Evolutionary conservation across 306 rosid species (phyloP), one percentile per base, ranked within the genome.

Genomic region (Elaeagnus macrophylla): DNA sequence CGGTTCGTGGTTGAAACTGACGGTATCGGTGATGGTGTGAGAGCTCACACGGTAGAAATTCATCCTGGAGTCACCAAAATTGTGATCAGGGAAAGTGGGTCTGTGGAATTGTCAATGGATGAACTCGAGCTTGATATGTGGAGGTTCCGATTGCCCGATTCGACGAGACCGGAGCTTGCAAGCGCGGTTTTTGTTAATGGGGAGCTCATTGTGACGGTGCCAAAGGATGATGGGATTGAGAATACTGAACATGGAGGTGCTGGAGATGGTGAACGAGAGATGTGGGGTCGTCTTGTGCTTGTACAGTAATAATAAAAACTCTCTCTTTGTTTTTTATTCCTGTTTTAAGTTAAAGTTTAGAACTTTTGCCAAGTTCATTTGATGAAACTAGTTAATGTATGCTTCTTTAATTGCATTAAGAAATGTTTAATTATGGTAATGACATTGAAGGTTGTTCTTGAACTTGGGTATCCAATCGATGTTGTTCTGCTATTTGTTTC

Each of bases 51-150:
- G 14, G 71, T 87, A 7, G 96, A 93, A 69, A 93, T 93, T 62
- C 88, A 87, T 72, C 99, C 99, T 0, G 99, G 96, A 3, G 96
- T 93, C 49, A 81, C 78, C 17, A 93, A 93, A 79, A 83, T 93
- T 53, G 93, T 84, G 46, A 96, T 93, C 7, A 78, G 99, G 53
- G 95, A 80, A 44, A 73, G 78, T 44, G 89, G 59, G 2, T 66
- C 89, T 11, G 65, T 63, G 61, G 96, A 77, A 55, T 59, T 93
- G 38, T 48, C 85, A 41, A 37, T 87, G 37, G 96, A 93, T 36
- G 89, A 80, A 39, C 81, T 93, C 0, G 96, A 93, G 49, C 83
- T 93, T 7, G 99, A 93, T 16, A 66, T 84, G 81, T 93, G 99
- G 99, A 81, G 99, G 83, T 87, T 93, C 17, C 77, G 99, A 60